phyloP scores from a whole-genome alignment of 495 filamentous ascomycete genomes.

The Neurospora africana region DNA sequence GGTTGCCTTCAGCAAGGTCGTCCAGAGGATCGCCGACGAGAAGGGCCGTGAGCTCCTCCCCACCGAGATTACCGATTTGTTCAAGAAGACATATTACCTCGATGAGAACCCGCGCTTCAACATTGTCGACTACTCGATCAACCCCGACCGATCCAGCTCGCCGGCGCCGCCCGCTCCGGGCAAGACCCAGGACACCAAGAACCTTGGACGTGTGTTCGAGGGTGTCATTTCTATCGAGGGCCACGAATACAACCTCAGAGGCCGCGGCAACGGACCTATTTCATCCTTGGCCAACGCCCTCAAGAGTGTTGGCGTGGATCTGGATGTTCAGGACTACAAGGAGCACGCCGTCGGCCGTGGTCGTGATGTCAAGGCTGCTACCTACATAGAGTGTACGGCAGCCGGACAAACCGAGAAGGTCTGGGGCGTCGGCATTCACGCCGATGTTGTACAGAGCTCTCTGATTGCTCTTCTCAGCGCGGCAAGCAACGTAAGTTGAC shows the following conservation, averaged over 20 bases:
- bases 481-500: constrained; percentile 68
- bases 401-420: constrained; percentile 59
- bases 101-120: constrained; percentile 71
- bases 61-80: constrained; percentile 73
- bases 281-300: constrained; percentile 81
- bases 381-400: constrained; percentile 83
- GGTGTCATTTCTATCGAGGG: constrained; percentile 81
- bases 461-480: constrained; percentile 82
- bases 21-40: constrained; percentile 66
- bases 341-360: constrained; percentile 84
- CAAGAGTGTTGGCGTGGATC: constrained; percentile 67
- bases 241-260: constrained; percentile 63
- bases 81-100: constrained; percentile 78
- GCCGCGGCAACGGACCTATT: constrained; percentile 81
- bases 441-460: constrained; percentile 87
- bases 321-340: constrained; percentile 92
- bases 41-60: constrained; percentile 74
- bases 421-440: constrained; percentile 94
- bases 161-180: constrained; percentile 59
- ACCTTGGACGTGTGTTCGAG: constrained; percentile 73
- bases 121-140: constrained; percentile 88
- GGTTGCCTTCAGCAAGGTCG: constrained; percentile 78
- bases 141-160: constrained; percentile 68
- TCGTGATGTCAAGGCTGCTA: constrained; percentile 76
- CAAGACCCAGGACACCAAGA: constrained; percentile 61